phyloP scores from a whole-genome alignment of 208 protist species.

The Strigomonas culicis region DNA sequence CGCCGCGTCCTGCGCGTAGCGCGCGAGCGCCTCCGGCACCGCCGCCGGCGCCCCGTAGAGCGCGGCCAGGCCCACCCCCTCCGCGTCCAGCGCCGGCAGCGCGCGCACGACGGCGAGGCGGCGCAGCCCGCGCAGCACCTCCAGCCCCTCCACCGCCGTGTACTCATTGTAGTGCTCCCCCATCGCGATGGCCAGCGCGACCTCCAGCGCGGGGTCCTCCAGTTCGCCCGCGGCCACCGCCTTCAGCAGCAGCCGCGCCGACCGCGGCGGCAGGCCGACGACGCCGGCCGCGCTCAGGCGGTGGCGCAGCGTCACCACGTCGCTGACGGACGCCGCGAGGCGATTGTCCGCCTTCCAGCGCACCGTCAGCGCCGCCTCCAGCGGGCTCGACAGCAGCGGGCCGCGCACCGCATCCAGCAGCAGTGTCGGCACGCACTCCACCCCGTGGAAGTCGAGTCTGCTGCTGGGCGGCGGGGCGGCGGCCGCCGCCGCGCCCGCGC shows the following conservation, averaged over 20 bases:
- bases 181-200: conserved; percentile 70
- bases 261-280: conserved; percentile 56
- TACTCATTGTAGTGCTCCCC: conserved; percentile 72
- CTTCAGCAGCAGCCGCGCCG: conserved; percentile 62
- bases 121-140: conserved; percentile 76
- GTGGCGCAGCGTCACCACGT: conserved; percentile 49
- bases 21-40: conserved; percentile 32
- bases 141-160: conserved; percentile 56
- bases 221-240: conserved; percentile 61
- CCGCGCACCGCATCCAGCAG: conserved; percentile 69
- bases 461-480: conserved; percentile 23
- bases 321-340: conserved; percentile 41
- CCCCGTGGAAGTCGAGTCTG: conserved; percentile 63
- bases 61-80: conserved; percentile 2
- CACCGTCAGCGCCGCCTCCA: conserved; percentile 39
- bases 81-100: conserved; percentile 30
- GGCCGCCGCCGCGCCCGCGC: conserved; percentile 10
- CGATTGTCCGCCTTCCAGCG: conserved; percentile 79
- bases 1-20: conserved; percentile 53
- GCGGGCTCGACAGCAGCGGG: conserved; percentile 57
- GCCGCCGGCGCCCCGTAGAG: conserved; percentile 7
- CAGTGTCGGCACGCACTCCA: conserved; percentile 65
- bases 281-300: conserved; percentile 29
- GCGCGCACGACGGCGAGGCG: conserved; percentile 62
- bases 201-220: conserved; percentile 62